These are phyloP conservation scores for Tricholoma terreum DNA, from an alignment of 768 basidiomycete genomes.

Conservation along the genomic window DNA sequence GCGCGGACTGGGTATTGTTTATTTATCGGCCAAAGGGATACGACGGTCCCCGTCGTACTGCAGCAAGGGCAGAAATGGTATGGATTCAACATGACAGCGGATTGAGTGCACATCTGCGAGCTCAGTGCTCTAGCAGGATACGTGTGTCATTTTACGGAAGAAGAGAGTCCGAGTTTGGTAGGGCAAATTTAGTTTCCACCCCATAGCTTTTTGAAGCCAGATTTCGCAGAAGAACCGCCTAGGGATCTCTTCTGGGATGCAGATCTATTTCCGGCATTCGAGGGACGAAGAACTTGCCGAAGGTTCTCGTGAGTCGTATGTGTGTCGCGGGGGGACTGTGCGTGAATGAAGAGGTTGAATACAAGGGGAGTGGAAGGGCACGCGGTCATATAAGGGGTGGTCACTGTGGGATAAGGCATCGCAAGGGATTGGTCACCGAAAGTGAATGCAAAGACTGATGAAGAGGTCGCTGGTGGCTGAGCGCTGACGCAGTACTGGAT, in stretches of 20 bases:
- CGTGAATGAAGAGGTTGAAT: conserved; percentile 34
- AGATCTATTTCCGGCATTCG: conserved; percentile 17
- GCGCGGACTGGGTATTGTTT: not conserved
- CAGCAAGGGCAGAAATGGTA: not conserved
- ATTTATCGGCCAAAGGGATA: not conserved
- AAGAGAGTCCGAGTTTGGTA: not conserved
- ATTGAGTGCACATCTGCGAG: conserved; percentile 1
- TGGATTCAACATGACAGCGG: not conserved
- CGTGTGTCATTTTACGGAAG: not conserved
- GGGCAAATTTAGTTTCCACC: conserved; percentile 6
- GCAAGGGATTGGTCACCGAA: conserved; percentile 13
- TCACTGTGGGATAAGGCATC: conserved; percentile 29
- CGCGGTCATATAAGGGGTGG: conserved; percentile 24
- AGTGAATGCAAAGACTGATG: conserved; percentile 8
- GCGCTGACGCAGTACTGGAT: conserved; percentile 9
- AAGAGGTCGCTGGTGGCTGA: not conserved
- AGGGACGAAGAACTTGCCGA: conserved; percentile 31
- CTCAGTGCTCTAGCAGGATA: conserved; percentile 8
- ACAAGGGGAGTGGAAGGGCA: conserved; percentile 22
- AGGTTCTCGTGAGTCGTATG: conserved; percentile 39
- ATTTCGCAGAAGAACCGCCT: conserved; percentile 11
- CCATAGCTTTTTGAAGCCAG: conserved; percentile 13
- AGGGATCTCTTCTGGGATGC: conserved; percentile 3
- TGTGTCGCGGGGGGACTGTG: conserved; percentile 36
- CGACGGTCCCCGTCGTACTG: not conserved